Evolutionary conservation across 2,329 filamentous ascomycete species (phyloP).

Genomic region (Fusarium haematococcum): DNA sequence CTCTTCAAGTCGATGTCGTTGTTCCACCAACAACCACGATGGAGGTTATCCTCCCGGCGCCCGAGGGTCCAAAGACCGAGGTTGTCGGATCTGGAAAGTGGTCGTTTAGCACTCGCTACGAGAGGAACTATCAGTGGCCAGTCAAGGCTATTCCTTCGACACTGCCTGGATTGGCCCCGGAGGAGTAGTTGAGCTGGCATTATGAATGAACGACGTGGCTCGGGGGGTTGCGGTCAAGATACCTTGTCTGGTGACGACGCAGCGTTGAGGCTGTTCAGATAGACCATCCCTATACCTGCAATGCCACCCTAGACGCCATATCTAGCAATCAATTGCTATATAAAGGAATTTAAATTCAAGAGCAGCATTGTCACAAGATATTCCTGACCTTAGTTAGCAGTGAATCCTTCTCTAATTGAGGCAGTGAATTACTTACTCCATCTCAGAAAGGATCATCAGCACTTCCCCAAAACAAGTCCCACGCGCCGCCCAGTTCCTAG

Average conservation of each 20-base stretch:
- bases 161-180: background rate
- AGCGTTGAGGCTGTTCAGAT: background rate
- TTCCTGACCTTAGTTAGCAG: background rate
- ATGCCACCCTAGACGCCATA: background rate
- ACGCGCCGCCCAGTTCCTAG: background rate
- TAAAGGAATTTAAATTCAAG: background rate
- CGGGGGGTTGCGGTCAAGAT: background rate
- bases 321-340: background rate
- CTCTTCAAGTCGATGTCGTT: constrained; percentile 21
- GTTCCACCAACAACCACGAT: constrained; percentile 34
- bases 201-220: background rate
- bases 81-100: constrained; percentile 33
- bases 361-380: background rate
- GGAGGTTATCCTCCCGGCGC: constrained; percentile 34
- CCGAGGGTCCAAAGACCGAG: constrained; percentile 12
- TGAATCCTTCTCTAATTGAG: background rate
- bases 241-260: background rate
- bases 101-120: constrained; percentile 15
- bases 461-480: background rate
- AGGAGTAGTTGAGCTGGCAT: background rate
- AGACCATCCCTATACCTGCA: background rate
- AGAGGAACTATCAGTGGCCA: constrained; percentile 12
- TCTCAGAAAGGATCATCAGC: background rate
- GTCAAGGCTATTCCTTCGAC: constrained; percentile 11
- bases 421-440: background rate